phyloP scores from a whole-genome alignment of 2,329 filamentous ascomycete genomes.

The Neopestalotiopsis rosae region DNA sequence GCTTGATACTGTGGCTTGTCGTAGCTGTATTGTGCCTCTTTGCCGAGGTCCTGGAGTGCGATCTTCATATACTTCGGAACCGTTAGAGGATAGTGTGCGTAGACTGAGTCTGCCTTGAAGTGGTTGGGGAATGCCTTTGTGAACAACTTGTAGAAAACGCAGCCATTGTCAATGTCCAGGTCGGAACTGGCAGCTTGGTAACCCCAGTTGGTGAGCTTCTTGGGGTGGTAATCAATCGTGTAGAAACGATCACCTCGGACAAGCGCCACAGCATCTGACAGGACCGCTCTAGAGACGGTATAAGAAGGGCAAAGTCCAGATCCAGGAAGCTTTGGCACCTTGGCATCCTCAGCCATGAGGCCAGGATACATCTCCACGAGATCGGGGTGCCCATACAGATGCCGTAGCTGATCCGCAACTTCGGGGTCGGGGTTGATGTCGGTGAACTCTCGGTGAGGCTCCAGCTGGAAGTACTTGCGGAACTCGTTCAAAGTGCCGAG shows the following conservation, averaged over 20 bases:
- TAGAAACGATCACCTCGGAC: constrained; percentile 71
- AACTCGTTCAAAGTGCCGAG: constrained; percentile 59
- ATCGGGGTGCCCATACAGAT: constrained; percentile 57
- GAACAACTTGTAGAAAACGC: constrained; percentile 70
- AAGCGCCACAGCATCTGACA: constrained; percentile 67
- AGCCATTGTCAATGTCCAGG: constrained; percentile 63
- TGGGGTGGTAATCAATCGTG: constrained; percentile 63
- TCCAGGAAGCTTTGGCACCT: constrained; percentile 52
- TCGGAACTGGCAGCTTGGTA: constrained; percentile 63
- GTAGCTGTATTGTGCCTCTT: constrained; percentile 10
- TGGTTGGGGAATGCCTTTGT: constrained; percentile 67
- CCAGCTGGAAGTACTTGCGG: constrained; percentile 56
- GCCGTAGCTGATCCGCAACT: constrained; percentile 47
- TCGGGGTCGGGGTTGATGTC: constrained; percentile 56
- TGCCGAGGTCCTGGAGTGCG: constrained; percentile 14
- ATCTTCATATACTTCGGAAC: constrained; percentile 19
- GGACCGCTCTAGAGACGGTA: constrained; percentile 55
- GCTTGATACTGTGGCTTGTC: not conserved
- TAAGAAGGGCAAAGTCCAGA: constrained; percentile 54
- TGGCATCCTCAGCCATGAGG: constrained; percentile 60
- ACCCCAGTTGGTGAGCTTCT: constrained; percentile 72
- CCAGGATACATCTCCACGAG: constrained; percentile 64
- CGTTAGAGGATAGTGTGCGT: constrained; percentile 19
- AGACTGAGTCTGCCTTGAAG: constrained; percentile 51
- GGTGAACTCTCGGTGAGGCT: constrained; percentile 53